Evolutionary conservation across 2,329 filamentous ascomycete species (phyloP).

Genomic region (Fusarium tanahbumbuense): DNA sequence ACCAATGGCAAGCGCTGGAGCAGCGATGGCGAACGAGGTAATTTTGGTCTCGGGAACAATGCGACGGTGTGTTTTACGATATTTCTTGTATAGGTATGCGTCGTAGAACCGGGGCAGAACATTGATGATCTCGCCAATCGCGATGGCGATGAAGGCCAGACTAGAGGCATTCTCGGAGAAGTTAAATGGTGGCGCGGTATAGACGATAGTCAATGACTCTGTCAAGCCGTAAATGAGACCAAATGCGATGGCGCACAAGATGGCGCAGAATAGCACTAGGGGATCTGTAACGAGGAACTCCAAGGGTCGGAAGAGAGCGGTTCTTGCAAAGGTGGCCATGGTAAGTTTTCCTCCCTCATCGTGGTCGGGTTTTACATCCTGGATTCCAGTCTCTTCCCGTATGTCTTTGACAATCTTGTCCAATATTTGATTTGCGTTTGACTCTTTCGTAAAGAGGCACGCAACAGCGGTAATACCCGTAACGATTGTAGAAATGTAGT

Average conservation of each 20-base stretch:
- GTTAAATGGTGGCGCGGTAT: conserved; percentile 1
- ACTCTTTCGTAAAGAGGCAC: conserved; percentile 14
- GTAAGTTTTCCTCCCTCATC: background rate
- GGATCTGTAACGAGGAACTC: conserved; percentile 15
- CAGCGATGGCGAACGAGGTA: background rate
- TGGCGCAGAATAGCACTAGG: conserved; percentile 3
- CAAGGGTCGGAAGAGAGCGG: conserved; percentile 12
- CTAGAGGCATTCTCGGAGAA: conserved; percentile 8
- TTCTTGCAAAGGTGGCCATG: background rate
- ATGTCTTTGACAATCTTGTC: conserved; percentile 1
- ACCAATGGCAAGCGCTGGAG: conserved; percentile 8
- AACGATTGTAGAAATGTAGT: conserved; percentile 7
- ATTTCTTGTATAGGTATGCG: conserved; percentile 12
- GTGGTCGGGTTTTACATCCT: background rate
- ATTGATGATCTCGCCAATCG: conserved; percentile 7
- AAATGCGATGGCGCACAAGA: conserved; percentile 15
- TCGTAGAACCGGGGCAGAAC: conserved; percentile 7
- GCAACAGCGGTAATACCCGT: background rate
- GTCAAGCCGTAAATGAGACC: conserved; percentile 19
- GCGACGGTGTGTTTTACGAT: background rate
- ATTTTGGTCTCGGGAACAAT: conserved; percentile 17
- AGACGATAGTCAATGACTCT: conserved; percentile 14
- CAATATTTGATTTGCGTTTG: conserved; percentile 6
- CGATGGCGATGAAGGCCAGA: conserved; percentile 7
- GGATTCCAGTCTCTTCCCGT: background rate